phyloP scores from a whole-genome alignment of 2,329 filamentous ascomycete genomes.

The Keithomyces neogunnii region DNA sequence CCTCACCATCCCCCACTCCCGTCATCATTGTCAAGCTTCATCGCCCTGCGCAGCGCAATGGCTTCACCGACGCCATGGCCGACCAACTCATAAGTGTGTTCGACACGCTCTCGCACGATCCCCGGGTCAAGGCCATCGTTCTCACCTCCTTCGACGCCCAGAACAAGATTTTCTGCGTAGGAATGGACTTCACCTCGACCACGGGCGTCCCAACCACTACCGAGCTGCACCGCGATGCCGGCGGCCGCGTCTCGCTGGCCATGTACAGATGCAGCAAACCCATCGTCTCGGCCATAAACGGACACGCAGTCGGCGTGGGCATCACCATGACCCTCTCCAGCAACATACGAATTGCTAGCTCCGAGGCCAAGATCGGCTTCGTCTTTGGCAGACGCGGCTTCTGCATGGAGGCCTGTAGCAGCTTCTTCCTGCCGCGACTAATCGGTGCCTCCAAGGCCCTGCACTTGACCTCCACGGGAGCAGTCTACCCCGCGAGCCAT shows the following conservation, averaged over 20 bases:
- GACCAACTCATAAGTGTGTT: slow-evolving; percentile 49
- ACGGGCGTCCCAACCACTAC: slow-evolving; percentile 16
- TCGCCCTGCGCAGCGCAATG: slow-evolving; percentile 59
- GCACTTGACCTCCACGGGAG: slow-evolving; percentile 59
- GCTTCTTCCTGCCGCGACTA: slow-evolving; percentile 63
- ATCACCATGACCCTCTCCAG: slow-evolving; percentile 54
- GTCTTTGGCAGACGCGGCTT: slow-evolving; percentile 65
- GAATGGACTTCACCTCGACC: slow-evolving; percentile 42
- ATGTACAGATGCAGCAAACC: slow-evolving; percentile 51
- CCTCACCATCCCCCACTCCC: slow-evolving; percentile 47
- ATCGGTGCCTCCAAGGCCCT: slow-evolving; percentile 56
- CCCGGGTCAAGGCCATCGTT: slow-evolving; percentile 45
- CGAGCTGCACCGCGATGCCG: slow-evolving; percentile 36
- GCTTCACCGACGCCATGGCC: slow-evolving; percentile 59
- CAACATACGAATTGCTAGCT: slow-evolving; percentile 43
- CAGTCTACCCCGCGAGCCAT: slow-evolving; percentile 44
- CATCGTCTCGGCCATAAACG: slow-evolving; percentile 50
- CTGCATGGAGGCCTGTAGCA: slow-evolving; percentile 62
- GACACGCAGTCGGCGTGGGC: slow-evolving; percentile 50
- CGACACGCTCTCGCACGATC: slow-evolving; percentile 40
- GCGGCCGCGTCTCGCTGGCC: slow-evolving; percentile 45
- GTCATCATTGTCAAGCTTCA: slow-evolving; percentile 56
- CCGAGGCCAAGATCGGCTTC: slow-evolving; percentile 60
- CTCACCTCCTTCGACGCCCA: slow-evolving; percentile 41
- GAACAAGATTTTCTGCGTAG: slow-evolving; percentile 48